Evolutionary conservation across 345 rosid genomes (phyloP).

Genomic region (Toxicodendron radicans): DNA sequence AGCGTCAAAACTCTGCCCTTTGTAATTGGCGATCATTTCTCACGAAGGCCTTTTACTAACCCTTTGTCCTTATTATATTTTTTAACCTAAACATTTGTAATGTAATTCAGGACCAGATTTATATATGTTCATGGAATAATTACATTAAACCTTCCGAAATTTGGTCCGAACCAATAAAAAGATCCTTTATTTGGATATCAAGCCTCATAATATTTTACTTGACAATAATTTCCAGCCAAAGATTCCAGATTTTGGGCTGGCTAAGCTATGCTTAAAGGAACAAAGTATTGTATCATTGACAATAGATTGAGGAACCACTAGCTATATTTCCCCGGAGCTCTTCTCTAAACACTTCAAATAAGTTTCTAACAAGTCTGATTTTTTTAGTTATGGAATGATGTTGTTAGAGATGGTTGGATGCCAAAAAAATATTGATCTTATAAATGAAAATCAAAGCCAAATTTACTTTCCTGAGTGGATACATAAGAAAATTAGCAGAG

Average conservation of each 20-base stretch:
- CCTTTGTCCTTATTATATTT: no score
- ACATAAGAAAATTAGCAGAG: conserved; percentile 7
- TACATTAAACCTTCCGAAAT: no score
- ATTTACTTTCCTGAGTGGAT: conserved; percentile 19
- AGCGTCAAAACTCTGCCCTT: no score
- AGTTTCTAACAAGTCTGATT: conserved; percentile 22
- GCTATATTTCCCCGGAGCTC: conserved; percentile 21
- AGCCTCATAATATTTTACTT: background rate
- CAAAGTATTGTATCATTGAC: conserved; percentile 11
- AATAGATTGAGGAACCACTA: conserved; percentile 17
- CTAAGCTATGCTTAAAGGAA: conserved; percentile 18
- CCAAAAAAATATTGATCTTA: conserved; percentile 20
- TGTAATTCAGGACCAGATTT: no score
- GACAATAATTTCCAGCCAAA: conserved; percentile 11
- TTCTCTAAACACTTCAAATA: conserved; percentile 11
- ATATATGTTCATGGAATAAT: no score
- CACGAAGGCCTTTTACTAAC: no score
- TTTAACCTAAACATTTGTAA: no score
- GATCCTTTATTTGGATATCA: background rate
- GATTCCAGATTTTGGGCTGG: conserved; percentile 27
- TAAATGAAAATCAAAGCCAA: conserved; percentile 18
- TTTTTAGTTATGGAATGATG: conserved; percentile 25
- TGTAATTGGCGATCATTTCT: no score
- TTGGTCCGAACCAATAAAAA: no score
- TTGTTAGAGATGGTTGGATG: conserved; percentile 20